Evolutionary conservation across 331 rosid species (phyloP).

Genomic region (Acacia concinna): DNA sequence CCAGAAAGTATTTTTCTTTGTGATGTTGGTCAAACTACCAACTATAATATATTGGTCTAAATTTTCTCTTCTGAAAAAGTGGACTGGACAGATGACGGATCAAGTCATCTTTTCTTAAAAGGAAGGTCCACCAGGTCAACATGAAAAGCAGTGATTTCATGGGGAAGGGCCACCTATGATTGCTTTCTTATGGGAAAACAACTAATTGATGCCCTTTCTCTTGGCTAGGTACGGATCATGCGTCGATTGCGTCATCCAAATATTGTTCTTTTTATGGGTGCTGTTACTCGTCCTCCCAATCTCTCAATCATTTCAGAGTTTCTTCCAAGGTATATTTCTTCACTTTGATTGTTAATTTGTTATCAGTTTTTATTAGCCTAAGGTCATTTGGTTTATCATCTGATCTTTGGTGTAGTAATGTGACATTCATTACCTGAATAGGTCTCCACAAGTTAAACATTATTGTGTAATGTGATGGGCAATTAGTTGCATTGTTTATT

Average conservation of each 20-base stretch:
- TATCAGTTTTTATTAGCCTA: neutral
- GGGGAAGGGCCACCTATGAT: slow-evolving; percentile 15
- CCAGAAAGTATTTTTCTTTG: neutral
- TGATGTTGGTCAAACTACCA: neutral
- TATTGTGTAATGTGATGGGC: neutral
- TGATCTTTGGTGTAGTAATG: neutral
- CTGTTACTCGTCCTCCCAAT: slow-evolving; percentile 96
- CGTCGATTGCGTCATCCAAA: slow-evolving; percentile 97
- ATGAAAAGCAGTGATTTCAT: slow-evolving; percentile 2
- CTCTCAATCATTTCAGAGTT: slow-evolving; percentile 95
- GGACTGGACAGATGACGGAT: neutral
- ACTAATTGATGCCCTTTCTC: slow-evolving; percentile 35
- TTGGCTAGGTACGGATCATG: slow-evolving; percentile 88
- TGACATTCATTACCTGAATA: neutral
- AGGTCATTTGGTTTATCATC: neutral
- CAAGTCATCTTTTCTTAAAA: neutral
- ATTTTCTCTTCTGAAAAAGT: neutral
- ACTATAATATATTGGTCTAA: neutral
- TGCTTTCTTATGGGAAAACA: slow-evolving; percentile 16
- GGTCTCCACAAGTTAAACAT: slow-evolving; percentile 18
- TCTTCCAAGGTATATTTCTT: slow-evolving; percentile 52
- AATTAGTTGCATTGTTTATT: neutral
- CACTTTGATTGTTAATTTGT: neutral
- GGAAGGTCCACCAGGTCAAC: neutral
- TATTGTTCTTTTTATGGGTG: slow-evolving; percentile 97